Evolutionary conservation across 169 alveolate species (phyloP), one percentile per base, ranked within the genome.

Genomic region (Eimeria praecox): DNA sequence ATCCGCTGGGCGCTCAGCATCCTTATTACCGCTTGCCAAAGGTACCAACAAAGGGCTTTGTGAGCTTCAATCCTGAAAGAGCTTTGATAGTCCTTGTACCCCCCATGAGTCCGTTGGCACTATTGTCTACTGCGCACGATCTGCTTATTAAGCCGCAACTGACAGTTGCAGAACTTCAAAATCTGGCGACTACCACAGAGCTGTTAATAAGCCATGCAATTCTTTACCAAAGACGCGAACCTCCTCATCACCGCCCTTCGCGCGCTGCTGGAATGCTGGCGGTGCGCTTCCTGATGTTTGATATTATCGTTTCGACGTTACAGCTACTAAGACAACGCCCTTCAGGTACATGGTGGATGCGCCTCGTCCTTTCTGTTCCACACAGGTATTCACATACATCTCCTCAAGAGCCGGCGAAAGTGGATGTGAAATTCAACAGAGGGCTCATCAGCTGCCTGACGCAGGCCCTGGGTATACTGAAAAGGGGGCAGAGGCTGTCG

Each of bases 251-350:
- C 49, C 80, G 80, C 49, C 80, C 80, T 35, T 3, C 46, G 35
- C 80, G 80, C 87, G 30, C 87, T 77, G 87, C 40, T 77, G 62
- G 40, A 77, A 44, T n/a, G 87, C 59, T 77, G 59, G 87, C 64
- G 40, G 20, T 27, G n/a, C 64, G 64, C 42, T 77, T 22, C 54
- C 18, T 40, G 42, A 9, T 10, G 40, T 77, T 77, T 8, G 54
- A 77, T 22, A 77, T 33, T 0, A 14, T 69, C 35, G 80, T 44
- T 59, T 40, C 87, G 54, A 24, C 87, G 87, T 10, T 44, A 44
- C 35, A 22, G 0, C 8, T n/a, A 6, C 20, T 40, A 22, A 40
- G 54, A 22, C 64, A 38, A 6, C 62, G 20, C 0, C 24, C 18
- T 38, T 3, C 3, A 24, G 54, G 64, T 24, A 40, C 5, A 0